Conservation (phyloP, 2,329 filamentous ascomycete genomes). For the Colletotrichum aenigma region DNA sequence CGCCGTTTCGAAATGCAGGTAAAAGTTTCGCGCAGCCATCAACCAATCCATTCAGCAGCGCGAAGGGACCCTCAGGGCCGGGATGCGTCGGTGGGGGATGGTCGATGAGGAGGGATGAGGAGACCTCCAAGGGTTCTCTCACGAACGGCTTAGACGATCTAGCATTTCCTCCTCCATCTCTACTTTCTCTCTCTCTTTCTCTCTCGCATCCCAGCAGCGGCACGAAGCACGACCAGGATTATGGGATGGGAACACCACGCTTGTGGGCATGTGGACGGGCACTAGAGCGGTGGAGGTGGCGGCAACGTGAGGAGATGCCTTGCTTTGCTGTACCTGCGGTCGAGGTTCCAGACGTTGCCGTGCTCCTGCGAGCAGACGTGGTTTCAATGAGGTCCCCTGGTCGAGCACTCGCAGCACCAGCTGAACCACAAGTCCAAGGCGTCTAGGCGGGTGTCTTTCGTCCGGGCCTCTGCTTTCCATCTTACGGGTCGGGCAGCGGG, state of each 20-base stretch:
- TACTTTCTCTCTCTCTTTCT: background rate
- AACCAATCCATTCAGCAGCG: constrained; percentile 13
- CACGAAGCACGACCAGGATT: background rate
- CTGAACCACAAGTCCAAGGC: background rate
- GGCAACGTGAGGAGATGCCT: background rate
- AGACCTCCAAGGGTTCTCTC: constrained; percentile 4
- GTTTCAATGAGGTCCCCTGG: constrained; percentile 7
- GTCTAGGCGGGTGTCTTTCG: background rate
- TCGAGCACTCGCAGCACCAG: constrained; percentile 11
- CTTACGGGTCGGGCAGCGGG: constrained; percentile 5
- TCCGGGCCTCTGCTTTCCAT: background rate
- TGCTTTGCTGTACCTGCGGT: background rate
- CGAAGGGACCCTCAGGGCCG: background rate
- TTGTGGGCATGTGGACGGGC: background rate
- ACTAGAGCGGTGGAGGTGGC: background rate
- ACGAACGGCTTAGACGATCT: constrained; percentile 10
- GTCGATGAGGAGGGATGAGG: background rate
- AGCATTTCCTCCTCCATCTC: background rate
- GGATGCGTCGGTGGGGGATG: constrained; percentile 1
- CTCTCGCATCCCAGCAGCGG: background rate
- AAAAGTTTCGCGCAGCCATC: constrained; percentile 12
- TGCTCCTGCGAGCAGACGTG: constrained; percentile 3
- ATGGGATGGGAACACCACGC: background rate
- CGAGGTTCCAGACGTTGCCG: constrained; percentile 6
- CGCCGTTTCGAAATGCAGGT: constrained; percentile 4